Evolutionary conservation across 2,329 filamentous ascomycete species (phyloP), one percentile per base, ranked within the genome.

Genomic region (Aspergillus aculeatinus): DNA sequence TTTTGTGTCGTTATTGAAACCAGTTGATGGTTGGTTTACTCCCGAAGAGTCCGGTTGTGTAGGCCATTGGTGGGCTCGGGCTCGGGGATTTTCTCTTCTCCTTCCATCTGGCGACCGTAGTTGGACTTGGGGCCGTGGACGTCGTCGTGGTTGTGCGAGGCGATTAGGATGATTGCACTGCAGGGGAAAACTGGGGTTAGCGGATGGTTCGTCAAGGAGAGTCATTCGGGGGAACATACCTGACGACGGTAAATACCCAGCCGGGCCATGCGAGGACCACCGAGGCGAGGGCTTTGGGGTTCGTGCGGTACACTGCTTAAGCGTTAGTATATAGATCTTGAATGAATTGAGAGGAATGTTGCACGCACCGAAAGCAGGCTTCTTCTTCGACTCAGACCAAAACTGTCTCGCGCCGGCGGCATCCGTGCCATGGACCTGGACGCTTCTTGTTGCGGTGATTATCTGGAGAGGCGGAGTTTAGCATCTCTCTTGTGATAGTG

Each of bases 181-280:
- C n/a, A 0, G 11, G 16, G 10, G 12, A 10, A 16, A 33, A 35
- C 16, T 27, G 7, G 6, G 6, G 4, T 12, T 51, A 14, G 48
- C 7, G 1, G n/a, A 9, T n/a, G n/a, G 11, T 44, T 16, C 27
- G 29, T 14, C n/a, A 9, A 12, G 31, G 4, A 69, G 61, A 70
- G 73, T 25, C 70, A 66, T 35, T 35, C 16, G 60, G n/a, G 3
- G 29, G 1, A 16, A 42, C 47, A 47, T 50, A 63, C 61, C 75
- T 76, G 3, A 77, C 76, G 58, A 83, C 75, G 0, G 82, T 81
- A 16, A 74, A 77, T 1, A 83, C 59, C 66, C 79, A 78, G 0
- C 83, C 84, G 0, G 79, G 72, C 83, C 84, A 86, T 16, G 82
- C 65, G 23, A 85, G 80, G 0, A 85, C 81, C 3, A 81, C 77